Percentiles rank a stretch among this genome's conserved stretches.
phyloP scores from a whole-genome alignment of 2,329 filamentous ascomycete genomes.

The Colletotrichum plurivorum region DNA sequence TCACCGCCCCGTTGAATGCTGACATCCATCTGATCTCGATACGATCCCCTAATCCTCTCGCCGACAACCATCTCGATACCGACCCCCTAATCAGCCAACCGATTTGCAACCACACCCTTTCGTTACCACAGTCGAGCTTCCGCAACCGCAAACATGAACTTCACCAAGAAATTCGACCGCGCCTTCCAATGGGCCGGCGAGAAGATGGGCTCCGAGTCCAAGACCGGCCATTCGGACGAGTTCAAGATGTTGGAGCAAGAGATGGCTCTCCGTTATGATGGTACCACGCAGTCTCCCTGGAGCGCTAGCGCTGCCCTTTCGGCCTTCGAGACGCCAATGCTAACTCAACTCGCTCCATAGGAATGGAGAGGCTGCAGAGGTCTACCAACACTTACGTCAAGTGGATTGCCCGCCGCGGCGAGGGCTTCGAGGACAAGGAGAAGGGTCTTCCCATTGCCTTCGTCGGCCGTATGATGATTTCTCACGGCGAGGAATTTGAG shows the following conservation, averaged over 20 bases:
- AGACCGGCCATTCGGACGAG: slow-evolving; percentile 88
- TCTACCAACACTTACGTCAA: slow-evolving; percentile 91
- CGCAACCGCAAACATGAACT: slow-evolving; percentile 59
- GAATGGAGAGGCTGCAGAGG: slow-evolving; percentile 90
- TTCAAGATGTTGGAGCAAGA: slow-evolving; percentile 92
- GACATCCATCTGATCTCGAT: slow-evolving; percentile 31
- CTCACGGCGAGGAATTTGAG: slow-evolving; percentile 94
- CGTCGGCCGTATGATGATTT: slow-evolving; percentile 87
- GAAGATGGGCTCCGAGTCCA: slow-evolving; percentile 93
- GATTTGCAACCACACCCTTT: background rate
- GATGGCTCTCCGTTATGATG: slow-evolving; percentile 90
- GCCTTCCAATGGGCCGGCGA: slow-evolving; percentile 99
- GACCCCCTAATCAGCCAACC: background rate
- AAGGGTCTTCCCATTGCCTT: slow-evolving; percentile 85
- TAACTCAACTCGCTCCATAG: slow-evolving; percentile 60
- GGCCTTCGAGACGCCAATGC: slow-evolving; percentile 1
- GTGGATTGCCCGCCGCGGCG: slow-evolving; percentile 86
- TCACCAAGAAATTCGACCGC: slow-evolving; percentile 90
- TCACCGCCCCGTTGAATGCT: slow-evolving; percentile 32
- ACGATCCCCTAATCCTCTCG: slow-evolving; percentile 5
- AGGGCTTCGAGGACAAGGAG: slow-evolving; percentile 86
- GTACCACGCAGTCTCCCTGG: slow-evolving; percentile 63
- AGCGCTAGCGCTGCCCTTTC: no score
- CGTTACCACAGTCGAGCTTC: background rate
- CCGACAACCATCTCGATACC: background rate